Conservation (phyloP, 495 filamentous ascomycete species). For the Penicillium egyptiacum region DNA sequence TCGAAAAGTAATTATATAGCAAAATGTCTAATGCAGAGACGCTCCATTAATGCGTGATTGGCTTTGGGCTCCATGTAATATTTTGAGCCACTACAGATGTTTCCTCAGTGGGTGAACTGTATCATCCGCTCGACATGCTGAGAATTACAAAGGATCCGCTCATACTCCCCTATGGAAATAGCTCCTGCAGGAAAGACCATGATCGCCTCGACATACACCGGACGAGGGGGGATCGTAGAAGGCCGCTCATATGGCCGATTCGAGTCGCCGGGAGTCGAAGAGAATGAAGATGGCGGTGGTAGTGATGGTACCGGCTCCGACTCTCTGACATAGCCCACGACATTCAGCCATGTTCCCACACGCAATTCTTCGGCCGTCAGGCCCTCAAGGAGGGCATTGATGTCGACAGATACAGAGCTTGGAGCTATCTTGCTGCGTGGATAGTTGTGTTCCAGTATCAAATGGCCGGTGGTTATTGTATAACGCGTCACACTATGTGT, state of each 20-base stretch:
- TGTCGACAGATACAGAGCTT: conserved; percentile 60
- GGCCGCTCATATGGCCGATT: conserved; percentile 6
- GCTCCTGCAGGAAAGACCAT: conserved; percentile 66
- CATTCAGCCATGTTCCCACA: conserved; percentile 86
- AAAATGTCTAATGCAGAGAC: conserved; percentile 9
- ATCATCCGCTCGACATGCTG: conserved; percentile 37
- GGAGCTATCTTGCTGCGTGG: conserved; percentile 39
- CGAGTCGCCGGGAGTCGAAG: conserved; percentile 14
- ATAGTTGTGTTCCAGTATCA: conserved; percentile 68
- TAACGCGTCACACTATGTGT: conserved; percentile 67
- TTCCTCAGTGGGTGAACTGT: conserved; percentile 12
- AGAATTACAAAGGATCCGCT: conserved; percentile 43
- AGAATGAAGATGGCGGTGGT: conserved; percentile 15
- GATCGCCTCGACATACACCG: conserved; percentile 59
- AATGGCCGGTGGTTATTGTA: conserved; percentile 52
- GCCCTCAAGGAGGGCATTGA: conserved; percentile 66
- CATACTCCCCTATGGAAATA: conserved; percentile 64
- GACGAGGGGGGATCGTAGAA: conserved; percentile 18
- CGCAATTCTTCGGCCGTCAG: conserved; percentile 63
- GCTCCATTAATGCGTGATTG: conserved; percentile 5
- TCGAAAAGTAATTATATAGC: conserved; percentile 13
- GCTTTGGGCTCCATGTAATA: neutral
- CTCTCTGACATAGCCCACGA: conserved; percentile 74
- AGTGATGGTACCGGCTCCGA: conserved; percentile 4
- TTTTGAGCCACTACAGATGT: neutral